Evolutionary conservation across 257 asterid species (phyloP), one percentile per base, ranked within the genome.

Genomic region (Solanum sejunctum): DNA sequence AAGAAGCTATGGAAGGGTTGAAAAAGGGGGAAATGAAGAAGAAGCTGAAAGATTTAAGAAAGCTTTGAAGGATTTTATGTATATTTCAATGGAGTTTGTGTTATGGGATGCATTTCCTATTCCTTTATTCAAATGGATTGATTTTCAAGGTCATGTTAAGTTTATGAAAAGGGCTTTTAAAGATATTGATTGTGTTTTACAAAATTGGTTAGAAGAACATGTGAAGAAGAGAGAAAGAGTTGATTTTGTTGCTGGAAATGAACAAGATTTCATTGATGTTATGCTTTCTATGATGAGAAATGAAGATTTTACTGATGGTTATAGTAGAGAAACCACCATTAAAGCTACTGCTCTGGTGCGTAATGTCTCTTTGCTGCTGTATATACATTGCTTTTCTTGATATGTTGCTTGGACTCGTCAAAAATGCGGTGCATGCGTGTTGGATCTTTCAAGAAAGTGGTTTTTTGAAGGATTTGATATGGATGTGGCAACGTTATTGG

Each of bases 171-270:
- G 56, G 39, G 20, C 81, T 4, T 83, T 43, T 52, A 56, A 54
- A 69, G 87, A 21, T 45, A 64, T 85, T 78, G 82, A 85, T 64
- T 41, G 41, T 39, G 61, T 85, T 16, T 7, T 85, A 1, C 69
- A 66, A 32, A n/a, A 55, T 28, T 85, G 87, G 87, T 41, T 85
- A 18, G 85, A 85, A 52, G 87, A 66, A 51, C 84, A 81, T 52
- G 16, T 28, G 20, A 71, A 55, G 45, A 81, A 41, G 82, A 71
- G 58, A 67, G 36, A 69, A 16, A 18, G 32, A 3, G 73, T 51
- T 67, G 83, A 70, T 58, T 17, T n/a, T 72, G 52, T 45, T 15
- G 69, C 18, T n/a, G 63, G 72, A 0, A 61, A 61, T 58, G 54
- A 85, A 21, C 75, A 80, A 8, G 85, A 81, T 66, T 80, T 85